phyloP scores from a whole-genome alignment of 495 filamentous ascomycete species.

The Penicillium lividum region DNA sequence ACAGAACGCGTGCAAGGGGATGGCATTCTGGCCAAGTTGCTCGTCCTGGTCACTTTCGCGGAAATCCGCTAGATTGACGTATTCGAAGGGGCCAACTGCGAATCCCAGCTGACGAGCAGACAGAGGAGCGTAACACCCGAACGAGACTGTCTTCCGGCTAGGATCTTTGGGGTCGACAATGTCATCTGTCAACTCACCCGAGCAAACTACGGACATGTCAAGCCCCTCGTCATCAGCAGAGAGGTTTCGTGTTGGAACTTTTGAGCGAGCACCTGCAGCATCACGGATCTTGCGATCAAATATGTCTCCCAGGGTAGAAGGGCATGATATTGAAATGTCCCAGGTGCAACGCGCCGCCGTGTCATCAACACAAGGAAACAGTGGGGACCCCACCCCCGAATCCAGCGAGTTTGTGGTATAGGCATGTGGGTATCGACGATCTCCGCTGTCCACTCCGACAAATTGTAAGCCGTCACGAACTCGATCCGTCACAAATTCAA shows the following conservation, averaged over 20 bases:
- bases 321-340: conserved; percentile 83
- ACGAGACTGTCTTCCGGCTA: conserved; percentile 80
- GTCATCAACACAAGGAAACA: conserved; percentile 93
- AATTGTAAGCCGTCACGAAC: conserved; percentile 88
- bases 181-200: conserved; percentile 84
- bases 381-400: conserved; percentile 75
- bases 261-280: conserved; percentile 19
- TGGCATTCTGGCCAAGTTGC: conserved; percentile 77
- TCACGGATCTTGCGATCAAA: conserved; percentile 50
- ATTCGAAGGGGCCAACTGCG: conserved; percentile 90
- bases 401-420: conserved; percentile 81
- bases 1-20: conserved; percentile 86
- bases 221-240: conserved; percentile 77
- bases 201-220: conserved; percentile 87
- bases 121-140: conserved; percentile 67
- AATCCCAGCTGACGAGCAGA: conserved; percentile 88
- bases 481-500: conserved; percentile 73
- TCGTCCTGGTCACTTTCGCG: conserved; percentile 89
- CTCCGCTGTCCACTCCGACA: conserved; percentile 76
- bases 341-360: conserved; percentile 74
- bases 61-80: conserved; percentile 85
- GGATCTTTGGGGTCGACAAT: conserved; percentile 70
- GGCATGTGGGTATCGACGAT: conserved; percentile 82
- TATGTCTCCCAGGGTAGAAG: conserved; percentile 83
- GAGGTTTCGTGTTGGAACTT: conserved; percentile 29